A percentile compares a stretch with the other conserved stretches of the same genome.
These are phyloP conservation scores for Phialophora tarda DNA, from an alignment of 2,329 filamentous ascomycete genomes.

Conservation along the genomic window DNA sequence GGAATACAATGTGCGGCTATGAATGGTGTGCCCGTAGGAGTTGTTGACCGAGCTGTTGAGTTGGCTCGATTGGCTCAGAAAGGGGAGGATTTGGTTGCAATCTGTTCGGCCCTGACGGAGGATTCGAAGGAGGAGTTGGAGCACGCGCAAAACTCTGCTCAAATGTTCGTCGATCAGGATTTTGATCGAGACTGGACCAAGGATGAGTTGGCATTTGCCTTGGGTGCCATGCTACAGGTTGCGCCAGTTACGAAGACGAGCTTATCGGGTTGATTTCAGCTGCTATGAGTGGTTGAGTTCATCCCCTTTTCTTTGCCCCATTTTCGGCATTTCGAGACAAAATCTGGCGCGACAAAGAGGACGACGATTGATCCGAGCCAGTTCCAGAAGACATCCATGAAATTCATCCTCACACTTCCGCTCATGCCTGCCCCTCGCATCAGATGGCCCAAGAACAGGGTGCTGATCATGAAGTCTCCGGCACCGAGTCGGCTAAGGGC, in stretches of 20 bases:
- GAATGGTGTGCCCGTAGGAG: constrained; percentile 75
- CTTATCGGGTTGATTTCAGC: constrained; percentile 1
- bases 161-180: constrained; percentile 33
- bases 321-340: constrained; percentile 61
- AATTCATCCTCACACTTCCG: constrained; percentile 56
- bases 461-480: constrained; percentile 79
- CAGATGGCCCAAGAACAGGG: constrained; percentile 71
- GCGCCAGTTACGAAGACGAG: constrained; percentile 3
- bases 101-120: constrained; percentile 70
- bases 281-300: constrained; percentile 23
- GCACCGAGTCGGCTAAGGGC: constrained; percentile 77
- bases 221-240: constrained; percentile 26
- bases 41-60: constrained; percentile 77
- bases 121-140: constrained; percentile 70
- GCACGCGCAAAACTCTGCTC: constrained; percentile 57
- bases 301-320: constrained; percentile 62
- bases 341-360: constrained; percentile 62
- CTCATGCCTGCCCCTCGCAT: constrained; percentile 70
- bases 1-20: constrained; percentile 83
- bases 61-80: constrained; percentile 70
- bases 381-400: constrained; percentile 61
- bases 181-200: constrained; percentile 29
- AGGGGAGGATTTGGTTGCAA: constrained; percentile 76
- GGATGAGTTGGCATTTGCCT: constrained; percentile 21
- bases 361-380: constrained; percentile 61